Evolutionary conservation across 2,329 filamentous ascomycete genomes (phyloP), one percentile per base, ranked within the genome.

Genomic region (Cladosporium sp.): DNA sequence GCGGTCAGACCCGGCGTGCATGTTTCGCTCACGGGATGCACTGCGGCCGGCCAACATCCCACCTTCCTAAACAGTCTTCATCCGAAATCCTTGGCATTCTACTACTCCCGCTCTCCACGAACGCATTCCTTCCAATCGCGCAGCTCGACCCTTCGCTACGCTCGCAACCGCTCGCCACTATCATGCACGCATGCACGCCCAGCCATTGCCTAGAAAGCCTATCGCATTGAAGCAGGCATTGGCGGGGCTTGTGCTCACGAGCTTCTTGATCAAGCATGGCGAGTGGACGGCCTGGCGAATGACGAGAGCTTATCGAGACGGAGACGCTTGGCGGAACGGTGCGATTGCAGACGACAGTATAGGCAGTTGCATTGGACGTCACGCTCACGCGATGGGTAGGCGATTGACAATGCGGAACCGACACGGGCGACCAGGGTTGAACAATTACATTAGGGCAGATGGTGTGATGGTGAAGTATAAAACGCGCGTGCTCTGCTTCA

Each of bases 51-150:
- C 7, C 22, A 28, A 28, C 31, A 43, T 43, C 9, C 9, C 32
- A 50, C 48, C 48, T 50, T 43, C 48, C 48, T 50, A 50, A 50
- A 43, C 40, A 28, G 48, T 43, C 7, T 43, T 50, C 22, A 50
- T 22, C 48, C 48, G 48, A 31, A n/a, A 18, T 37, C 28, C 40
- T 43, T 50, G 48, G 48, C 48, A 35, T 10, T n/a, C 33, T 37
- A 16, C 40, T 43, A 35, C 31, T 22, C 19, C 22, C 40, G 14
- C 40, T 11, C 18, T 28, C 6, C 40, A 10, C 37, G 37, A 43
- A 8, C 46, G 4, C 1, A 4, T 43, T 32, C 40, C 32, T 37
- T 37, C 48, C 48, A 43, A 50, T 50, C 7, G 40, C 18, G 6
- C 18, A 38, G 9, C 33, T 31, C 16, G 6, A 38, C 28, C n/a